These are phyloP conservation scores for Periconia sp. DNA, from an alignment of 2,329 filamentous ascomycete genomes.

Conservation along the genomic window DNA sequence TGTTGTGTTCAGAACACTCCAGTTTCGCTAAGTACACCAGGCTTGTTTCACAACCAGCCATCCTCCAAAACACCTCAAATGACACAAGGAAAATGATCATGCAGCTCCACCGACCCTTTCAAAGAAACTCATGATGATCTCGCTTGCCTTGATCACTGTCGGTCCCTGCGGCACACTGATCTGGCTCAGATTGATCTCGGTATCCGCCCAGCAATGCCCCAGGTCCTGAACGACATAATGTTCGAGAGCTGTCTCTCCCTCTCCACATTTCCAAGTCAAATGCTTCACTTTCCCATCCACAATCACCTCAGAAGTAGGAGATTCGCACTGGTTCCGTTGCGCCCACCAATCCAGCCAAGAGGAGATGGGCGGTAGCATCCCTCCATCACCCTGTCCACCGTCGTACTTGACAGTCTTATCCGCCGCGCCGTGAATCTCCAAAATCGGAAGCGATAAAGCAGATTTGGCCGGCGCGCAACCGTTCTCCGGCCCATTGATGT, in stretches of 20 bases:
- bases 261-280: constrained; percentile 47
- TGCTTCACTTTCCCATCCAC: constrained; percentile 48
- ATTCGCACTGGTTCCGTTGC: constrained; percentile 42
- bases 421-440: constrained; percentile 55
- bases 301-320: constrained; percentile 34
- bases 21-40: no score
- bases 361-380: constrained; percentile 49
- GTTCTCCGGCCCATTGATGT: constrained; percentile 39
- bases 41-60: background rate
- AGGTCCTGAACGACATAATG: constrained; percentile 51
- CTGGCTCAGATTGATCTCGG: constrained; percentile 49
- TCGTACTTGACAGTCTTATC: constrained; percentile 52
- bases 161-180: constrained; percentile 44
- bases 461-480: constrained; percentile 46
- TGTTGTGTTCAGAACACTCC: background rate
- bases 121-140: constrained; percentile 52
- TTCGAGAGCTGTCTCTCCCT: constrained; percentile 40
- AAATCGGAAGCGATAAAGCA: constrained; percentile 45
- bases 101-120: constrained; percentile 14
- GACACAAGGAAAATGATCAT: no score
- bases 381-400: constrained; percentile 47
- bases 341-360: constrained; percentile 48
- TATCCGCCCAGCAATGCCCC: constrained; percentile 53
- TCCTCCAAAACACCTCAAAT: background rate
- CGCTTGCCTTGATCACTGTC: constrained; percentile 48